phyloP scores from a whole-genome alignment of 2,329 filamentous ascomycete genomes.

The Microcyclosporella mali region DNA sequence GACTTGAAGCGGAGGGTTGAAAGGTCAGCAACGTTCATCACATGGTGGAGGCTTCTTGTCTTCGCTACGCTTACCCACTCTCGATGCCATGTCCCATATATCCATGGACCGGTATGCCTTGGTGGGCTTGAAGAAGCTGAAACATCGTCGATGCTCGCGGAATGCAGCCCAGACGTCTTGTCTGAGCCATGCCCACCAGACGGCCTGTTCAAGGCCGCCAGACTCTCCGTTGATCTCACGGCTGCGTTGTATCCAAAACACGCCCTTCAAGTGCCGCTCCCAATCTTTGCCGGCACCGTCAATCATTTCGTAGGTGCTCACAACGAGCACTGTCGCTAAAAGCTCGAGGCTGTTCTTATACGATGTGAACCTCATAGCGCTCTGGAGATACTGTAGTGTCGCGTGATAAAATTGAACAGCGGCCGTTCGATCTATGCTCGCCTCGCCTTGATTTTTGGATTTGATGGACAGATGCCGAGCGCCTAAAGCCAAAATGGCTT shows the following conservation, averaged over 20 bases:
- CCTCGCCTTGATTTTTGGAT: constrained; percentile 20
- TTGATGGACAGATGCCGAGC: constrained; percentile 47
- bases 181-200: constrained; percentile 63
- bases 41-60: too few species aligned
- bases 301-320: constrained; percentile 63
- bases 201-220: constrained; percentile 50
- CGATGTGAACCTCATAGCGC: constrained; percentile 52
- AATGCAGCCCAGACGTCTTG: constrained; percentile 62
- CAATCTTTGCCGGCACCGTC: constrained; percentile 52
- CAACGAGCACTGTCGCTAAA: constrained; percentile 53
- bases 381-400: constrained; percentile 56
- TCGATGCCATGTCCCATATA: constrained; percentile 50
- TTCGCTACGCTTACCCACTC: too few species aligned
- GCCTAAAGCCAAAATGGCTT: constrained; percentile 52
- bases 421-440: constrained; percentile 27
- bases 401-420: constrained; percentile 55
- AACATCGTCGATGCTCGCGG: constrained; percentile 49
- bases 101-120: constrained; percentile 44
- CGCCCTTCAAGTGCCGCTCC: constrained; percentile 58
- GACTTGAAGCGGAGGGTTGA: too few species aligned
- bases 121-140: constrained; percentile 54
- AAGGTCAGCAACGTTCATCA: too few species aligned
- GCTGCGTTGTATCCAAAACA: constrained; percentile 61
- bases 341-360: constrained; percentile 55
- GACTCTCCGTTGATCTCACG: constrained; percentile 56